Base-by-base conservation (phyloP, 176 grass and related monocot species). In the Aegilops longissima region DNA sequence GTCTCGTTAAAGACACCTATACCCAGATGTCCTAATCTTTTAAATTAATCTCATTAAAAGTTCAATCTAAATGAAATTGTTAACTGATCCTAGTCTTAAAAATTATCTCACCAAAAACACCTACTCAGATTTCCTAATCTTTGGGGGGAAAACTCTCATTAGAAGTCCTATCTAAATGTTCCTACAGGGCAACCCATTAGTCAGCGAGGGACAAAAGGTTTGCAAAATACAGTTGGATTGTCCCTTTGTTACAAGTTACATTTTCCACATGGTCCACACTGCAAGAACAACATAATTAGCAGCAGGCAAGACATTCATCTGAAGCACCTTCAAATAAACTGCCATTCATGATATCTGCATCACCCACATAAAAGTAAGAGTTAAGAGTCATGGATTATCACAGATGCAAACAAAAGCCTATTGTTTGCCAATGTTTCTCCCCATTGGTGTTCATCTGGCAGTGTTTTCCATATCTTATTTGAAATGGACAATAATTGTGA, bases 321-420 rank as follows among this genome's bases (percentile, higher is more conserved):
- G 13, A 76, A 80, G 62, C 61, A 72, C 23, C 66, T 62, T 80
- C 16, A 59, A 75, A 70, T 61, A 27, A 16, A 62, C 33, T 23
- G 61, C 25, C 68, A 39, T 79, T 66, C 66, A 47, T 49, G 24
- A 8, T 35, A 75, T 44, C 89, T 91, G 89, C 80, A 84, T 65
- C 58, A 76, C 73, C 33, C 45, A 87, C 29, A 47, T 10, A 61
- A 79, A 82, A 21, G 16, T 56, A 67, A 51, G 14, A 25, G 54
- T 83, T 62, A 83, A 42, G 49, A 40, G 47, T 38, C 6, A 1
- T 12, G 36, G 38, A 51, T 49, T 25, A 61, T 30, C 44, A n/a
- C 21, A 44, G 9, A 70, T 49, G 9, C 45, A 76, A 62, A 61
- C 0, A 33, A 61, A 61, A 45, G 18, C 16, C 0, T 5, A 27